phyloP scores from a whole-genome alignment of 2,329 filamentous ascomycete genomes.

The Aspergillus carbonarius region DNA sequence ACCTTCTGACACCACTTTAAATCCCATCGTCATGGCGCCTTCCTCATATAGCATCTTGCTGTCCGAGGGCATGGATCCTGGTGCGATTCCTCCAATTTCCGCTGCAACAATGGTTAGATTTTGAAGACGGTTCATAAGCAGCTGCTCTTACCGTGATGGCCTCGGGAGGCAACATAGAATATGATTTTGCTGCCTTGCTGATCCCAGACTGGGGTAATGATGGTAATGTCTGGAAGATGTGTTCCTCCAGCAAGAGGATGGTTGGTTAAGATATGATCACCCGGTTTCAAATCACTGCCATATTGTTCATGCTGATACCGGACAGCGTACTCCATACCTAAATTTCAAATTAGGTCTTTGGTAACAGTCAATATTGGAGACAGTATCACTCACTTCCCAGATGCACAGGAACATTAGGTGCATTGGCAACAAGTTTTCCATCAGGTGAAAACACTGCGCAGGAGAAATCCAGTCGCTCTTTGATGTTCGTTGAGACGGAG shows the following conservation, averaged over 20 bases:
- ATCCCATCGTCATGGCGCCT: neutral
- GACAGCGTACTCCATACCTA: constrained; percentile 73
- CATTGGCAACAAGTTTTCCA: constrained; percentile 67
- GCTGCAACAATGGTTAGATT: constrained; percentile 28
- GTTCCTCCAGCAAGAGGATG: constrained; percentile 83
- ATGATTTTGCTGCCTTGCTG: constrained; percentile 63
- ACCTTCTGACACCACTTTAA: constrained; percentile 26
- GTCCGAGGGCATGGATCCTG: constrained; percentile 70
- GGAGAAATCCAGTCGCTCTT: constrained; percentile 82
- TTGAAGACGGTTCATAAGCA: no score
- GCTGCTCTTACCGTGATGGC: constrained; percentile 61
- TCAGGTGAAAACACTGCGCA: constrained; percentile 77
- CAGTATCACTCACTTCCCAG: constrained; percentile 56
- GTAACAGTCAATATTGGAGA: neutral
- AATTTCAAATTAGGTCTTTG: neutral
- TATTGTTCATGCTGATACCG: constrained; percentile 76
- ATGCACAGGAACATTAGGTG: constrained; percentile 78
- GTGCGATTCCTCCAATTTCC: constrained; percentile 79
- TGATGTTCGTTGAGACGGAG: constrained; percentile 66
- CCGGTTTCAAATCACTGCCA: constrained; percentile 72
- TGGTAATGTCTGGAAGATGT: constrained; percentile 79
- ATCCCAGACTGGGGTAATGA: constrained; percentile 73
- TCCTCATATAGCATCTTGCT: neutral
- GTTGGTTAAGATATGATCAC: constrained; percentile 80
- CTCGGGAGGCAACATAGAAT: constrained; percentile 78